Evolutionary conservation across 208 protist species (phyloP).

Genomic region (Acanthamoeba healyi): DNA sequence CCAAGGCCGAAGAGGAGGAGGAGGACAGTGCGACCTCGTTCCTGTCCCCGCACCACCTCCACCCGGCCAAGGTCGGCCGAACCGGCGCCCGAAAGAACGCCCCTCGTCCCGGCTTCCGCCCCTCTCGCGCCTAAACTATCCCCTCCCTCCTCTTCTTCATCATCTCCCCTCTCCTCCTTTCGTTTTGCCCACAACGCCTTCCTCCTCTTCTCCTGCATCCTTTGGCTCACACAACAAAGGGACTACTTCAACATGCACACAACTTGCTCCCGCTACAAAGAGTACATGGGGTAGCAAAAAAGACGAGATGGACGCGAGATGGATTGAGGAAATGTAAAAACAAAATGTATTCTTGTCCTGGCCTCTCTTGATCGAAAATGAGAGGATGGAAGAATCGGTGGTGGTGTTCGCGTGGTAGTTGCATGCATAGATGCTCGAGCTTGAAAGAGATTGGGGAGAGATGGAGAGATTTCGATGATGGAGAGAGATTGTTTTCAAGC

Average conservation of each 20-base stretch:
- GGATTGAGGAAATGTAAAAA: neutral
- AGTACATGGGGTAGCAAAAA: too few species aligned
- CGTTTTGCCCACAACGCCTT: neutral
- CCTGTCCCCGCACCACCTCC: conserved; percentile 56
- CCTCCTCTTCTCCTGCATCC: too few species aligned
- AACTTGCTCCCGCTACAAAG: neutral
- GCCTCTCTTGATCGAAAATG: neutral
- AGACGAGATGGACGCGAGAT: too few species aligned
- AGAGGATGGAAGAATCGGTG: neutral
- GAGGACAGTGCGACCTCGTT: conserved; percentile 56
- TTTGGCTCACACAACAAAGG: neutral
- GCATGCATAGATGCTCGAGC: neutral
- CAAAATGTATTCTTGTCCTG: neutral
- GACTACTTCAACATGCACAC: neutral
- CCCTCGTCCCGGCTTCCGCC: neutral
- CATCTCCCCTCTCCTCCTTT: neutral
- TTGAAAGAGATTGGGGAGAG: neutral
- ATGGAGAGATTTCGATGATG: too few species aligned
- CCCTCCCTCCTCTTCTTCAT: neutral
- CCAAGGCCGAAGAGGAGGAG: conserved; percentile 33
- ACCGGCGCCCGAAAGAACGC: conserved; percentile 34
- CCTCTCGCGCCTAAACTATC: neutral
- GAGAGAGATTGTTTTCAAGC: neutral
- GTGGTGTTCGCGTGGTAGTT: neutral
- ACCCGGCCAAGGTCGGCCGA: conserved; percentile 48